Evolutionary conservation across 164 flowering plant species (phyloP).

Genomic region (Nymphaea thermarum): DNA sequence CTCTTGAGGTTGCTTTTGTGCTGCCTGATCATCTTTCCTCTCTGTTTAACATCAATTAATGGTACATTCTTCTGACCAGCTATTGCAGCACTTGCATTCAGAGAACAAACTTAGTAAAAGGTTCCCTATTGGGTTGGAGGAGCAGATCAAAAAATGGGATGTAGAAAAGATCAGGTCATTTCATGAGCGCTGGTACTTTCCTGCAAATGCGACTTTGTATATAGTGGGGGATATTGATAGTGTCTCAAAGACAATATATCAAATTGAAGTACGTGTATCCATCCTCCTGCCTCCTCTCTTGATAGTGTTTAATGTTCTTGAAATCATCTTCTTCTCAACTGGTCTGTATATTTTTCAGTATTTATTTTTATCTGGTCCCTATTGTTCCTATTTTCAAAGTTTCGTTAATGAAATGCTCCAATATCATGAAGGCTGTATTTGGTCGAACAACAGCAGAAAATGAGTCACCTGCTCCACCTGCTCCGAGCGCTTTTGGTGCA

Average conservation of each 20-base stretch:
- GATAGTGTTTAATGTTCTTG: not conserved
- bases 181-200: constrained; percentile 99
- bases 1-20: not conserved
- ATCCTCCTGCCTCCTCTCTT: not conserved
- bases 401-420: not conserved
- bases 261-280: constrained; percentile 62
- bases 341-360: not conserved
- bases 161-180: constrained; percentile 90
- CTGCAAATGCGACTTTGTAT: constrained; percentile 93
- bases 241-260: constrained; percentile 56
- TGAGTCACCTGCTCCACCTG: constrained; percentile 38
- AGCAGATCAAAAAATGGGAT: constrained; percentile 99
- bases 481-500: constrained; percentile 74
- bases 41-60: not conserved
- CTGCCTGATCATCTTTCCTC: not conserved
- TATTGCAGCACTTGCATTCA: constrained; percentile 91
- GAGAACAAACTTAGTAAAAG: constrained; percentile 96
- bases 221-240: constrained; percentile 93
- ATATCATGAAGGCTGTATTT: constrained; percentile 66
- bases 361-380: not conserved
- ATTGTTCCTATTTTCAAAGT: not conserved
- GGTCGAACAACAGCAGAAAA: constrained; percentile 49
- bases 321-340: not conserved
- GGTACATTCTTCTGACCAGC: constrained; percentile 26
- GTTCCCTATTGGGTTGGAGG: constrained; percentile 98